Evolutionary conservation across 176 grass and related monocot species (phyloP), one percentile per base, ranked within the genome.

Genomic region (Rhynchospora breviuscula): DNA sequence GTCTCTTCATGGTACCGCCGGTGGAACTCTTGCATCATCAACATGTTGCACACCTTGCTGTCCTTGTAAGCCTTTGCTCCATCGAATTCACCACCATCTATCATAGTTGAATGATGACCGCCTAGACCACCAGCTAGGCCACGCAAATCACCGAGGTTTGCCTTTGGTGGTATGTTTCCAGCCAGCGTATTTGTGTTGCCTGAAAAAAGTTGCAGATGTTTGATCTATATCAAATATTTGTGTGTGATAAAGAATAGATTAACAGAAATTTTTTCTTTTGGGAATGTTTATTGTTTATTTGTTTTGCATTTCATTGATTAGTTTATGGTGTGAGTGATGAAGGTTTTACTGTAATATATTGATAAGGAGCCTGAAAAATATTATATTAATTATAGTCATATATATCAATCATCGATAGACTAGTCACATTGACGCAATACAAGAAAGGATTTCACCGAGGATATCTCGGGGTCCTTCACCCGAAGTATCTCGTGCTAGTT

Each of bases 41-140:
- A 84, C 96, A 95, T 99, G 88, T 99, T 99, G 86, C 96, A 99
- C 75, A 99, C 93, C 85, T 95, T 99, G 89, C 96, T 99, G 89
- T 99, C 96, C 85, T 99, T 99, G 96, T 99, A 99, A 1, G 93
- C 96, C 85, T 99, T 99, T 0, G 96, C 96, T 46, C 96, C 96
- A 54, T 98, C 96, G 82, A 95, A 98, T 64, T 91, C 86, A 8
- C 89, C 91, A 10, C 93, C 96, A 40, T 99, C 96, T 72, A 99
- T 93, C 96, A 99, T 99, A 19, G 85, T 85, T 14, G 93, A 93
- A 18, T 88, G 80, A 1, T 86, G 11, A 48, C 91, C 89, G 72
- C 90, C 93, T 52, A 99, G 83, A 0, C 93, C 96, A 4, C 85
- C 85, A 3, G 93, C 91, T 8, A 99, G 93, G 0, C 96, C 96